A percentile compares a stretch with the other conserved stretches of the same genome.
Conservation (phyloP, 2,329 filamentous ascomycete genomes). For the Zasmidium angulare region DNA sequence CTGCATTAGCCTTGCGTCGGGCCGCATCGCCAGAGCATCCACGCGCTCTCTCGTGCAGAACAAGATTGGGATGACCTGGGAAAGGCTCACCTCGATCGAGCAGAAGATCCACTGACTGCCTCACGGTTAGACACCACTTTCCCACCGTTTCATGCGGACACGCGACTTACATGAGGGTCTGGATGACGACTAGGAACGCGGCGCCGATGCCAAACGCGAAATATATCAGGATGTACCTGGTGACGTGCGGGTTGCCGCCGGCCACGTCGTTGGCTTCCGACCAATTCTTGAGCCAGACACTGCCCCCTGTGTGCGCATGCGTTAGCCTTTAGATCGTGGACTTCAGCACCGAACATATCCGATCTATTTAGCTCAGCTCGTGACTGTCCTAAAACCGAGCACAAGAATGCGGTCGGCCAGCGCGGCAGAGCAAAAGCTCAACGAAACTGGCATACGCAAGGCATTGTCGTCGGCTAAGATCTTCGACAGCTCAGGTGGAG, state of each 20-base stretch:
- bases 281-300: conserved; percentile 93
- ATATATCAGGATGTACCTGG: conserved; percentile 92
- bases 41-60: conserved; percentile 14
- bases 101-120: conserved; percentile 91
- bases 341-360: conserved; percentile 25
- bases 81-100: conserved; percentile 79
- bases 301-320: conserved; percentile 58
- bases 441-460: neutral
- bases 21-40: conserved; percentile 23
- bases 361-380: neutral
- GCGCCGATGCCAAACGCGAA: conserved; percentile 91
- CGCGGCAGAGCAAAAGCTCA: neutral
- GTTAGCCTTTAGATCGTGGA: conserved; percentile 24
- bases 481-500: neutral
- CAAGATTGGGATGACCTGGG: conserved; percentile 1
- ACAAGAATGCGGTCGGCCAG: neutral
- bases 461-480: neutral
- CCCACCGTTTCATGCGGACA: neutral
- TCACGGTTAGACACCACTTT: neutral
- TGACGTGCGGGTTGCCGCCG: conserved; percentile 71
- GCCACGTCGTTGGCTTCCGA: conserved; percentile 71
- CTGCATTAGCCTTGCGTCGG: conserved; percentile 24
- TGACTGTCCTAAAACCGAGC: neutral
- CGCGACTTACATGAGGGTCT: conserved; percentile 54
- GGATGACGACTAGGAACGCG: conserved; percentile 79